Percentiles rank a stretch among this genome's conserved stretches.
These are phyloP conservation scores for Cladosporium halotolerans DNA, from an alignment of 2,329 filamentous ascomycete species.

Conservation along the genomic window DNA sequence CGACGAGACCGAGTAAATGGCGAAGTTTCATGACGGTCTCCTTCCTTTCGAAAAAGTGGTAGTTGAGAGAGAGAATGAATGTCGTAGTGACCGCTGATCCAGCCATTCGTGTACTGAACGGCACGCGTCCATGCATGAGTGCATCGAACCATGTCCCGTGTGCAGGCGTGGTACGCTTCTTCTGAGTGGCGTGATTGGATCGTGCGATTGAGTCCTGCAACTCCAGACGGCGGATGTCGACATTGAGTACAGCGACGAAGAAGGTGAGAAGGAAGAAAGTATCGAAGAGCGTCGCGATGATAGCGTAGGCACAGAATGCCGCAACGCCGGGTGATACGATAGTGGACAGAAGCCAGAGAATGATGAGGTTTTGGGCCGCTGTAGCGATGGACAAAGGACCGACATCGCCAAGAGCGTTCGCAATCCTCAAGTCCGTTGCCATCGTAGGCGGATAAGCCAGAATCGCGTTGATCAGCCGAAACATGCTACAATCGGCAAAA, in stretches of 20 bases:
- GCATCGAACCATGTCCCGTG: conserved; percentile 55
- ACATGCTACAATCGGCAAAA: conserved; percentile 32
- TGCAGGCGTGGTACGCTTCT: conserved; percentile 20
- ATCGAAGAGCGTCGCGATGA: conserved; percentile 68
- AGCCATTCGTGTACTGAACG: conserved; percentile 66
- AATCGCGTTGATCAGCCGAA: conserved; percentile 70
- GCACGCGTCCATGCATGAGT: conserved; percentile 57
- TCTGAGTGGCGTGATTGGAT: conserved; percentile 36
- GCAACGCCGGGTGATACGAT: conserved; percentile 64
- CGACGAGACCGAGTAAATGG: conserved; percentile 25
- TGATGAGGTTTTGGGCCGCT: conserved; percentile 60
- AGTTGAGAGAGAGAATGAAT: conserved; percentile 67
- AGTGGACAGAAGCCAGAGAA: conserved; percentile 60
- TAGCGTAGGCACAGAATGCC: conserved; percentile 70
- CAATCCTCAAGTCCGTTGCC: conserved; percentile 62
- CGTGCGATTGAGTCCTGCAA: conserved; percentile 62
- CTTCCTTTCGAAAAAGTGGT: conserved; percentile 66
- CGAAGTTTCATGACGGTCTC: conserved; percentile 30
- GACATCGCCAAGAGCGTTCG: conserved; percentile 67
- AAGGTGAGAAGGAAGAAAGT: conserved; percentile 74
- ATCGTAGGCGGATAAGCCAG: conserved; percentile 64
- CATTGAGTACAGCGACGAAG: conserved; percentile 70
- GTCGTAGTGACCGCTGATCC: conserved; percentile 67
- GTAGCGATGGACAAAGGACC: conserved; percentile 63
- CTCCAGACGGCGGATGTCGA: conserved; percentile 71